Conservation (phyloP, 2,329 filamentous ascomycete genomes). For the Aureobasidium musti region DNA sequence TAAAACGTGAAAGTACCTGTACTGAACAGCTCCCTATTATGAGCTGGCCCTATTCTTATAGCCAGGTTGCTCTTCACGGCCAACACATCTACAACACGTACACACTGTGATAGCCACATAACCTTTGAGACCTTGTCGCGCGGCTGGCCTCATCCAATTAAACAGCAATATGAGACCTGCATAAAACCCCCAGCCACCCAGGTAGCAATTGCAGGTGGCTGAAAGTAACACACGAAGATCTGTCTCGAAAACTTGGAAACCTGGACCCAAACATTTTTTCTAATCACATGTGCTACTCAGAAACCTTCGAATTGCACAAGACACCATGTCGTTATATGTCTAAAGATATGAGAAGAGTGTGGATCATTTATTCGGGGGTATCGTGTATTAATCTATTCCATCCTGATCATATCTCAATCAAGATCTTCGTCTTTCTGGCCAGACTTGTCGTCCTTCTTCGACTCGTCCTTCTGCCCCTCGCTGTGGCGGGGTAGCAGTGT, state of each 20-base stretch:
- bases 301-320: background rate
- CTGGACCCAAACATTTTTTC: background rate
- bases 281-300: background rate
- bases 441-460: conserved; percentile 20
- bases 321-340: background rate
- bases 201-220: conserved; percentile 7
- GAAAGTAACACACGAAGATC: conserved; percentile 14
- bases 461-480: conserved; percentile 40
- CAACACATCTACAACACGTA: background rate
- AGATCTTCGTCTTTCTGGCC: conserved; percentile 14
- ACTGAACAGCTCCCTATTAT: no score
- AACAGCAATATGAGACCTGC: background rate
- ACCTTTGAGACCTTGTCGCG: background rate
- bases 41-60: conserved; percentile 1
- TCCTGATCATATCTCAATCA: conserved; percentile 11
- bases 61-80: background rate
- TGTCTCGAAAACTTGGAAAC: conserved; percentile 8
- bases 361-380: conserved; percentile 10
- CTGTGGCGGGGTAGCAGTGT: conserved; percentile 71
- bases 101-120: background rate
- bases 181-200: conserved; percentile 20
- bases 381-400: conserved; percentile 17
- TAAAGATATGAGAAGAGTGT: background rate
- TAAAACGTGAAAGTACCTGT: background rate
- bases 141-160: background rate